phyloP scores from a whole-genome alignment of 2,329 filamentous ascomycete genomes.

The Aspergillus fumigatus region DNA sequence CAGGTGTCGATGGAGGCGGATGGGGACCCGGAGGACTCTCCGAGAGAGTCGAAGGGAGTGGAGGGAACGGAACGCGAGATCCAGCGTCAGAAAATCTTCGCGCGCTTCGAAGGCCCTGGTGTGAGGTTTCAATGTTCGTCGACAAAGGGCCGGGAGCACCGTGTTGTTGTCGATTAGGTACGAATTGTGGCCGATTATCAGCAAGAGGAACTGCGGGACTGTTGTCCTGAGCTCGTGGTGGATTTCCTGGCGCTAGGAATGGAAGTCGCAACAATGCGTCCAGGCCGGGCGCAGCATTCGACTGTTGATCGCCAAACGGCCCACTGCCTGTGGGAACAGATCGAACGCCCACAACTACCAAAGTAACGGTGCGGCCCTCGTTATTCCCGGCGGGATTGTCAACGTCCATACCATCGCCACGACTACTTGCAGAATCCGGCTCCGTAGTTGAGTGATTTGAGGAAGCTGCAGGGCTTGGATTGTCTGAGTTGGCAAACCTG shows the following conservation, averaged over 20 bases:
- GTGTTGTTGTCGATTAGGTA: conserved; percentile 52
- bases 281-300: conserved; percentile 37
- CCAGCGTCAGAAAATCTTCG: conserved; percentile 31
- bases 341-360: conserved; percentile 66
- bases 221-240: conserved; percentile 38
- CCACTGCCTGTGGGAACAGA: conserved; percentile 56
- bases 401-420: conserved; percentile 34
- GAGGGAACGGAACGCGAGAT: conserved; percentile 24
- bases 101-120: conserved; percentile 41
- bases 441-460: conserved; percentile 21
- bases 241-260: conserved; percentile 40
- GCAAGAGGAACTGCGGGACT: conserved; percentile 50
- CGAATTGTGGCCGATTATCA: conserved; percentile 52
- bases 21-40: conserved; percentile 56
- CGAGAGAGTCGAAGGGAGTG: conserved; percentile 44
- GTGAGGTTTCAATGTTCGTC: conserved; percentile 50
- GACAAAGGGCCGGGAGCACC: conserved; percentile 47
- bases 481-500: conserved; percentile 55
- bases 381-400: conserved; percentile 38
- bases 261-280: conserved; percentile 45
- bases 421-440: conserved; percentile 19
- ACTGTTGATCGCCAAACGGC: conserved; percentile 42
- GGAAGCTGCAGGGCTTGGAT: conserved; percentile 20
- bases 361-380: conserved; percentile 59
- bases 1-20: conserved; percentile 61